A percentile compares a stretch with the other conserved stretches of the same genome.
phyloP scores from a whole-genome alignment of 495 filamentous ascomycete species.

The Lentithecium fluviatile region DNA sequence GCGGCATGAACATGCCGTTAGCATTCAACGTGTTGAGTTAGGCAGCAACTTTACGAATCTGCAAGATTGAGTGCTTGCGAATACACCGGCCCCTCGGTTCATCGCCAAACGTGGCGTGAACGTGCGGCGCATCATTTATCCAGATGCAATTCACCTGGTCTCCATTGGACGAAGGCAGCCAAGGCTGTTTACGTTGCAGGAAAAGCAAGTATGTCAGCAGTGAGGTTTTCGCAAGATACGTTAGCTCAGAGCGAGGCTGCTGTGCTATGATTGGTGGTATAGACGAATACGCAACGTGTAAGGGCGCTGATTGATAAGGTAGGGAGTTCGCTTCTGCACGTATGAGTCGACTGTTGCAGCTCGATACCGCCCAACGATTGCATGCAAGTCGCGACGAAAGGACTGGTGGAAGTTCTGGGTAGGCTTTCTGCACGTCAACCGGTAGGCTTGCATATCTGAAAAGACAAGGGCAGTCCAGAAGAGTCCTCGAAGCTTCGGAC shows the following conservation, averaged over 20 bases:
- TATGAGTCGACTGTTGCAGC: constrained; percentile 1
- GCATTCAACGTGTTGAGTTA: constrained; percentile 16
- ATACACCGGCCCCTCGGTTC: too few relatives aligned
- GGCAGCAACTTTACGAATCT: neutral
- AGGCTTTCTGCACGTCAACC: neutral
- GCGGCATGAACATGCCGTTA: neutral
- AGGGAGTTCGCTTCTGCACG: constrained; percentile 9
- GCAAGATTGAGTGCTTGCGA: too few relatives aligned
- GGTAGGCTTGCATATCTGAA: too few relatives aligned
- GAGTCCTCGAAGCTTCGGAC: neutral
- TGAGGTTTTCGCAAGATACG: neutral
- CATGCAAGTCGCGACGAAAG: neutral
- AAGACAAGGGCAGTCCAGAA: too few relatives aligned
- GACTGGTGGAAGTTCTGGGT: constrained; percentile 14
- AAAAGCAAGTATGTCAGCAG: constrained; percentile 11
- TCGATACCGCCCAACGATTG: neutral
- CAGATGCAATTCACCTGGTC: neutral
- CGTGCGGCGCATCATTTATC: neutral
- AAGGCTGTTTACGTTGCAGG: constrained; percentile 9
- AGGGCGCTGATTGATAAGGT: neutral
- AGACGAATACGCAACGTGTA: too few relatives aligned
- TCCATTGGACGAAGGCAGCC: neutral
- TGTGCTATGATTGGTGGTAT: too few relatives aligned
- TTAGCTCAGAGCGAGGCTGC: too few relatives aligned
- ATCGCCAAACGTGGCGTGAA: neutral